Base-by-base conservation (phyloP, 176 grass and related monocot species). In the Eleusine indica region DNA sequence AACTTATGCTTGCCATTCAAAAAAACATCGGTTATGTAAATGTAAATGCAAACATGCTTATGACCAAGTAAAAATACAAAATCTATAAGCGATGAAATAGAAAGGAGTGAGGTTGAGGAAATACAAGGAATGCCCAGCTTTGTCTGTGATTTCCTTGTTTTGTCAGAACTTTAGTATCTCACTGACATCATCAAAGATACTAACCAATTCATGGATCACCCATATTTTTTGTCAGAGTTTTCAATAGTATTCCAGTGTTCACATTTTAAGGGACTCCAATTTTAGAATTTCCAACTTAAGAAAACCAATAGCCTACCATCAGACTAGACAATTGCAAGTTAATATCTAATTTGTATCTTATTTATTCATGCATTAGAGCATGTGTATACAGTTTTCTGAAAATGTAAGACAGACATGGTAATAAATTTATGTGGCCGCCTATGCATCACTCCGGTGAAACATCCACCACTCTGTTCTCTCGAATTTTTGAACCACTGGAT, bases 351-450 rank as follows among this genome's bases (percentile, higher is more conserved):
- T 84, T 78, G 8, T 76, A 46, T 25, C 37, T 49, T 30, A 8
- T 60, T 84, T 78, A 29, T 75, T 83, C 69, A 53, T 1, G 61
- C 22, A 48, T 30, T 58, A 53, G 48, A 88, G 81, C 58, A 68
- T 61, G 71, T 47, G 38, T 60, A 46, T 72, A 60, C 83, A 86
- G 56, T 47, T 28, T 66, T 77, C 77, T 77, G 72, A 21, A 85
- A 25, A 65, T 28, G 66, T 85, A 65, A 46, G 18, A 76, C 7
- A 29, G 19, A 64, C 25, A 77, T 37, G 64, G 28, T 18, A 76
- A 88, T 66, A 76, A 66, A 47, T 3, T 38, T 35, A n/a, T 44
- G 67, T 5, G 42, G 42, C 42, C 7, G 2, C 32, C 32, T 35
- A 35, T 43, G 42, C 42, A 43, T 43, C 6, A 46, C 43, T 46